Evolutionary conservation across 257 asterid species (phyloP).

Genomic region (Petunia axillaris): DNA sequence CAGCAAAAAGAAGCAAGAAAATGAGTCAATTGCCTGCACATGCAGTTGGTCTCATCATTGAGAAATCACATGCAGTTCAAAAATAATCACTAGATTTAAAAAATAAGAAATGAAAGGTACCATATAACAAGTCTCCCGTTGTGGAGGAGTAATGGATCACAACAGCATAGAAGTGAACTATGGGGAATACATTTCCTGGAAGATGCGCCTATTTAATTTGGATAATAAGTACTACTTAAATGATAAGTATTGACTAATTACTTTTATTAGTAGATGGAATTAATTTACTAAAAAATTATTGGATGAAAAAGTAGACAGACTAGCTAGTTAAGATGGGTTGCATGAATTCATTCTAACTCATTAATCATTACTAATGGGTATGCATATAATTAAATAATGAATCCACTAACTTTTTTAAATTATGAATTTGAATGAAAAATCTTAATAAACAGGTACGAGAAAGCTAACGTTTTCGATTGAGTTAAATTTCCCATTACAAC

Average conservation of each 20-base stretch:
- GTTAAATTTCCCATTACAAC: constrained; percentile 19
- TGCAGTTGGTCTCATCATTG: constrained; percentile 39
- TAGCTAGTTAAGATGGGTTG: no score
- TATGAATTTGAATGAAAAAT: not conserved
- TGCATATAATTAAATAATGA: not conserved
- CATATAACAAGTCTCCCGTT: not conserved
- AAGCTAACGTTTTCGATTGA: not conserved
- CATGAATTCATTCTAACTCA: no score
- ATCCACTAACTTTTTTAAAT: not conserved
- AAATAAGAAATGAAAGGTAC: not conserved
- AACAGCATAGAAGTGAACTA: not conserved
- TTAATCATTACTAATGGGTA: no score
- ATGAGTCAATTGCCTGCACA: constrained; percentile 33
- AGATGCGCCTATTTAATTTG: no score
- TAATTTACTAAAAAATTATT: no score
- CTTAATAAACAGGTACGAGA: not conserved
- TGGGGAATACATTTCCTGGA: no score
- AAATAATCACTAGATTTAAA: not conserved
- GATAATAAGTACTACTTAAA: no score
- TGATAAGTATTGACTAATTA: no score
- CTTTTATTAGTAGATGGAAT: not conserved
- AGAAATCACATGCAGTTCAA: constrained; percentile 39
- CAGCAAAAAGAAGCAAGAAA: not conserved
- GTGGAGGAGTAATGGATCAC: not conserved
- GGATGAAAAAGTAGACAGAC: no score